Base-by-base conservation (phyloP, 2,329 filamentous ascomycete species). In the Geoglossum cookeanum region DNA sequence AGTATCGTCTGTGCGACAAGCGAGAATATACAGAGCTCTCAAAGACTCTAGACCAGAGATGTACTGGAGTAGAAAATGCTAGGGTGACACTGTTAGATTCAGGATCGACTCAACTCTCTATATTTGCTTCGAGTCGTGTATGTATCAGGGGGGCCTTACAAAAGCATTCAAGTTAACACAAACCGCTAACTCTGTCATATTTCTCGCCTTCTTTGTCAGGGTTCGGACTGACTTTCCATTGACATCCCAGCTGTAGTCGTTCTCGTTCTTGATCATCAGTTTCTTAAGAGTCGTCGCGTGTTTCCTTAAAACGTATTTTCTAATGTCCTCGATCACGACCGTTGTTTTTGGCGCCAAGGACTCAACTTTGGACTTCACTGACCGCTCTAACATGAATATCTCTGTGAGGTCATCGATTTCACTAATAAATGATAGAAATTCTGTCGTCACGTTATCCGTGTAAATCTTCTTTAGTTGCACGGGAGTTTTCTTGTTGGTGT, bases 181-280 rank as follows among this genome's bases (percentile, higher is more conserved):
- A 42, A 75, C 69, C 22, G 76, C 77, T 55, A 83, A 65, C 66
- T 83, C 80, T 61, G 78, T 70, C 4, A 83, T 69, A 13, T 67
- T 62, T 51, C 65, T 69, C 1, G 76, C 79, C 29, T 69, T 71
- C 4, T 65, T 70, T 62, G 78, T 79, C 3, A 82, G 70, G n/a
- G 80, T 66, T 57, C 74, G 67, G 58, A 78, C 72, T 0, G 76
- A 74, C 64, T 76, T 78, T 49, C 75, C 71, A 58, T 82, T 74
- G 3, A 75, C 62, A 63, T 82, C 79, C 81, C 81, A 85, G 4
- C 69, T 67, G 5, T 68, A 64, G 49, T 73, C 72, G 22, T 68
- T 64, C 55, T 79, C 72, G 61, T 83, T 80, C 63, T 78, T 78
- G 61, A 84, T 76, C 72, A 82, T 77, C 17, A 85, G 65, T 9